Base-by-base conservation (phyloP, 2,329 filamentous ascomycete species). In the Aspergillus fijiensis region DNA sequence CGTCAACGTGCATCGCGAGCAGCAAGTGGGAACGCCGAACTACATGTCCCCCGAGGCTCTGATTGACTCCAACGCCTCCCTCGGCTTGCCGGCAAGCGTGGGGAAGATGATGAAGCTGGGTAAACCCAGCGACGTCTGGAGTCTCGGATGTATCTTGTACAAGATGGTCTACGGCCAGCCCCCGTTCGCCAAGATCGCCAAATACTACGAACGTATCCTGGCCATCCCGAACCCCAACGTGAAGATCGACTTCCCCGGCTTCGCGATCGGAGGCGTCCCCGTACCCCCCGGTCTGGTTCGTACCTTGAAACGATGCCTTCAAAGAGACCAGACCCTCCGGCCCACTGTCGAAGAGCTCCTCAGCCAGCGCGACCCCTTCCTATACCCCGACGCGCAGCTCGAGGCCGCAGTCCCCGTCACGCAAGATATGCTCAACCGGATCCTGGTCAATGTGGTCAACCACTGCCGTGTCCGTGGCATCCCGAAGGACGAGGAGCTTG, bases 101-200 rank as follows among this genome's bases (percentile, higher is more conserved):
- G 73, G 77, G 78, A 96, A 93, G 74, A 83, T 97, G 61, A 95
- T 97, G 88, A 96, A 96, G 74, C 83, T 99, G 6, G 96, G 95
- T 61, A 98, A 98, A 72, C 91, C 95, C 6, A 95, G 90, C 67
- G 95, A 99, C 74, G 88, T 99, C 19, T 99, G 95, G 95, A 94
- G 90, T 73, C 79, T 99, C 14, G 95, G 95, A 19, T 99, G 95
- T 72, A 98, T 99, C 62, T 81, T 99, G 14, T 99, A 96, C 78
- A 94, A 98, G 74, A 96, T 99, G 90, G 91, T 94, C 0, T 99
- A 99, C 72, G 95, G 95, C n/a, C 84, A 89, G n/a, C 90, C 92
- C 3, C 95, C 95, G 0, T 99, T 99, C 71, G 92, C 89, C 14
- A 93, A 98, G 72, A 96, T 99, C 67, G 81, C 86, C 60, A 95